Base-by-base conservation (phyloP, 1,139 yeast genomes). In the Yamadazyma taylorii region DNA sequence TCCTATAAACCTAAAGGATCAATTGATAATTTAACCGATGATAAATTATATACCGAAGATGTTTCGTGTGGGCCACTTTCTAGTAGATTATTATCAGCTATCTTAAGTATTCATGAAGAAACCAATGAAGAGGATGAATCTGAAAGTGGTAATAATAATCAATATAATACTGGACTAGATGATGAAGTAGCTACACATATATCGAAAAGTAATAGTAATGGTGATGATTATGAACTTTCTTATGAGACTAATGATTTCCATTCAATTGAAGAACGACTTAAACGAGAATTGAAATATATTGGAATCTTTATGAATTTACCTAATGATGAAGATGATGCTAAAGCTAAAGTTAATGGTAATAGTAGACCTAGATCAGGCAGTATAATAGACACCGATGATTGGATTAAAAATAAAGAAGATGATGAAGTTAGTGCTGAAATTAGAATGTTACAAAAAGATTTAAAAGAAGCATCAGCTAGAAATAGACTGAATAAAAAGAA, bases 1-100 rank as follows among this genome's bases (percentile, higher is more conserved):
- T 56, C 75, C 2, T 73, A 78, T 35, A 65, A 73, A 29, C 82
- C 96, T 0, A 78, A 73, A 43, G 92, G 89, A 3, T 66, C 81
- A 0, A 68, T 81, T 1, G 80, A 75, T 17, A 70, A 69, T 16
- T 49, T 90, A 28, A 69, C 60, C 17, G 97, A 88, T 50, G 82
- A 77, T 4, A 61, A 66, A 2, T 60, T 90, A 38, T 94, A 85
- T 44, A 71, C 82, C 0, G 94, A 85, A 43, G 81, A 78, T 16
- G 69, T 90, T 1, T 84, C 95, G 0, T 85, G 96, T 57, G 99
- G 99, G 0, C 98, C 99, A 0, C 69, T 92, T 30, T 85, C 95
- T 0, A 81, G 92, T 22, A 75, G 99, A 42, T 68, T 94, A 34
- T 60, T 94, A 36, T 79, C 96, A 4, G 97, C 97, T 0, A 71